Base-by-base conservation (phyloP, 306 rosid genomes). In the Lathyrus tuberosus region DNA sequence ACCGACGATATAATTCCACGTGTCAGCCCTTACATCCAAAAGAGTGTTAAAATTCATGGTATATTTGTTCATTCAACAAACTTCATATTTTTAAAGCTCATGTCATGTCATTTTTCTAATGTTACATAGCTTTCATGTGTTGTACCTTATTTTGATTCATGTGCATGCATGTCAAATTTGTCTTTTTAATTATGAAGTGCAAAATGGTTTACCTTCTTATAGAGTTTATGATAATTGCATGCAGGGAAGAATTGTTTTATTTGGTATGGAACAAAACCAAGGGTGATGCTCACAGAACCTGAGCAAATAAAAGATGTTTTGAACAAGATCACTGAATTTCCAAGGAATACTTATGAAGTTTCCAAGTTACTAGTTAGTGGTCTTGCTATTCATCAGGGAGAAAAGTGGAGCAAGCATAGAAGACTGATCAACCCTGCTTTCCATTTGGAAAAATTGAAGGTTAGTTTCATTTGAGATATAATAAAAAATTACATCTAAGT, bases 21-120 rank as follows among this genome's bases (percentile, higher is more conserved):
- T 8, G 81, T 82, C 10, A 0, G n/a, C 14, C 46, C 91, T 10
- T 68, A 75, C 20, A 4, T 1, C 2, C 70, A 74, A 8, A 81
- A 73, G 0, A 70, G 47, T 5, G 11, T 85, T 41, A 52, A 69
- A 33, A 76, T 44, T 24, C 33, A 82, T 9, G 92, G 92, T 84
- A 59, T 37, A 1, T 37, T 37, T 22, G 24, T 22, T 22, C 24
- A 1, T 22, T 22, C 24, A 22, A 1, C 24, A 22, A 22, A 1
- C 24, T 22, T 22, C 1, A 1, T 22, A 22, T 22, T 22, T 2
- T 22, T 22, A 22, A 22, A 22, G 2, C 24, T 22, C 24, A 22
- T 22, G 24, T 2, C 24, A 22, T 22, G 24, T 22, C 24, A 22
- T 22, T 22, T 22, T 22, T 22, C 24, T 22, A 22, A 22, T 22